Percentiles rank a stretch among this genome's conserved stretches.
These are phyloP conservation scores for Umbilicaria muhlenbergii DNA, from an alignment of 495 filamentous ascomycete species.

Conservation along the genomic window DNA sequence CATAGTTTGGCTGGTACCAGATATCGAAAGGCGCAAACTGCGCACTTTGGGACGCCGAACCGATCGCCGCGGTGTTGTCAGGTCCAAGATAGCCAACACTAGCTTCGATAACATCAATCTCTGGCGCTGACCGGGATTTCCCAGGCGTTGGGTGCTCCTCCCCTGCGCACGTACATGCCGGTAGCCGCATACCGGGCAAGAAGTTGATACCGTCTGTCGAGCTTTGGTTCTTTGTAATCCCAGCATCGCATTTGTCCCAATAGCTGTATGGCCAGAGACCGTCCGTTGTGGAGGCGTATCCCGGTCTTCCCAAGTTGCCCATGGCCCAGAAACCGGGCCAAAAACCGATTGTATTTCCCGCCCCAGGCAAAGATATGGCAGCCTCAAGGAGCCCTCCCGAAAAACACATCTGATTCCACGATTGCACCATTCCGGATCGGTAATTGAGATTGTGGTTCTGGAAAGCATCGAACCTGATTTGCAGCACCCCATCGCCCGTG, in stretches of 20 bases:
- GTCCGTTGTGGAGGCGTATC: slow-evolving; percentile 54
- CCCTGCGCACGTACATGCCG: slow-evolving; percentile 48
- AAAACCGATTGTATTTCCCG: slow-evolving; percentile 52
- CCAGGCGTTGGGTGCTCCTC: slow-evolving; percentile 58
- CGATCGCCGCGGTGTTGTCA: slow-evolving; percentile 29
- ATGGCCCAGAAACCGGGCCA: slow-evolving; percentile 78
- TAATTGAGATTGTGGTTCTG: slow-evolving; percentile 54
- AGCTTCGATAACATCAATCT: slow-evolving; percentile 65
- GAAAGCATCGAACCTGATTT: slow-evolving; percentile 52
- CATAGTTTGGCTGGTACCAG: slow-evolving; percentile 59
- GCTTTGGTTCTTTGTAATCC: slow-evolving; percentile 68
- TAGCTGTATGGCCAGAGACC: slow-evolving; percentile 76
- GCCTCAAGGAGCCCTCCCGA: slow-evolving; percentile 65
- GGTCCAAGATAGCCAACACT: slow-evolving; percentile 40
- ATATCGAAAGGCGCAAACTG: slow-evolving; percentile 66
- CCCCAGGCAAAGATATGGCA: slow-evolving; percentile 57
- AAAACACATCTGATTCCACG: slow-evolving; percentile 70
- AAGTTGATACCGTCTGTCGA: slow-evolving; percentile 48
- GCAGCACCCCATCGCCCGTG: slow-evolving; percentile 49
- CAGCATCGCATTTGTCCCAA: slow-evolving; percentile 52
- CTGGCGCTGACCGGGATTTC: slow-evolving; percentile 54
- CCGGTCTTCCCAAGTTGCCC: slow-evolving; percentile 57
- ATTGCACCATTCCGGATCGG: slow-evolving; percentile 69
- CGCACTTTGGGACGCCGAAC: slow-evolving; percentile 53
- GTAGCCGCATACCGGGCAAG: slow-evolving; percentile 59